Evolutionary conservation across 2,329 filamentous ascomycete species (phyloP).

Genomic region (Aquanectria penicillioides): DNA sequence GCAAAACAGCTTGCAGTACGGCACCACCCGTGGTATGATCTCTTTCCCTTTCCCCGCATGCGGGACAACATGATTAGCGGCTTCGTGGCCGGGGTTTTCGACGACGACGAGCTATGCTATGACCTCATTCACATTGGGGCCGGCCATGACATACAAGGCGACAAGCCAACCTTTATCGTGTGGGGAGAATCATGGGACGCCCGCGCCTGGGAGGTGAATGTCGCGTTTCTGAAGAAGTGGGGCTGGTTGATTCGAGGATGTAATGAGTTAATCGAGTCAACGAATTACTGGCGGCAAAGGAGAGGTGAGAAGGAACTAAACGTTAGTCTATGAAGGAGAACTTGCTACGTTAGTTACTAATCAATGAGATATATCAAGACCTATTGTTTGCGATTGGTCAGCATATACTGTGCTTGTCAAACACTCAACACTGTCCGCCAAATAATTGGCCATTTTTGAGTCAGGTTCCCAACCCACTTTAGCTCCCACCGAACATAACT

Average conservation of each 20-base stretch:
- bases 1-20: constrained; percentile 6
- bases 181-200: constrained; percentile 59
- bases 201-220: constrained; percentile 57
- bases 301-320: constrained; percentile 16
- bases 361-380: no score
- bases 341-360: no score
- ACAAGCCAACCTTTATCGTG: constrained; percentile 48
- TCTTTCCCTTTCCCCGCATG: constrained; percentile 23
- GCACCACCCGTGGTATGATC: constrained; percentile 29
- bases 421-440: no score
- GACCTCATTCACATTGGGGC: constrained; percentile 10
- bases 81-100: neutral
- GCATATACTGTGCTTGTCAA: no score
- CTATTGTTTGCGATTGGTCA: no score
- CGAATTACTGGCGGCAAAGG: constrained; percentile 45
- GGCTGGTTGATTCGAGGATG: constrained; percentile 48
- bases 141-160: neutral
- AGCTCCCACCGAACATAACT: no score
- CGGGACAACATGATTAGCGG: constrained; percentile 25
- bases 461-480: no score
- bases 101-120: constrained; percentile 26
- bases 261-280: constrained; percentile 46
- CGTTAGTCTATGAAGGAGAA: neutral
- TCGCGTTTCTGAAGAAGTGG: constrained; percentile 56
- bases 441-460: no score